Conservation (phyloP, 352 stramenopile genomes). For the Phytopythium chamaehyphon region DNA sequence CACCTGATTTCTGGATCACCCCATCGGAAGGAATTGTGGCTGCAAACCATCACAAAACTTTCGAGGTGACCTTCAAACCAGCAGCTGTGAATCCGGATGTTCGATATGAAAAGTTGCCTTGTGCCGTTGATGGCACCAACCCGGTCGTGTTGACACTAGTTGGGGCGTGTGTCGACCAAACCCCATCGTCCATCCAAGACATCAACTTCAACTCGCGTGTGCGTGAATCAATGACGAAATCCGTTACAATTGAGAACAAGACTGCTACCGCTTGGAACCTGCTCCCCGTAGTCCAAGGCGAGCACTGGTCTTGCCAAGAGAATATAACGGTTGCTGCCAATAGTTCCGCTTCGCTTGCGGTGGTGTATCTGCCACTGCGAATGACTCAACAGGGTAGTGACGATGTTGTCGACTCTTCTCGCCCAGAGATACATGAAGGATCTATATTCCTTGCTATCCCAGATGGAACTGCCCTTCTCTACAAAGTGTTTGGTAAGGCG, state of each 20-base stretch:
- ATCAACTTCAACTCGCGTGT: constrained; percentile 83
- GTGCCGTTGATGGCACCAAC: constrained; percentile 53
- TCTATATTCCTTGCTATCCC: constrained; percentile 90
- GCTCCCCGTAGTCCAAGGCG: constrained; percentile 79
- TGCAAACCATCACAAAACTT: constrained; percentile 80
- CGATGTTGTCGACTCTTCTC: constrained; percentile 18
- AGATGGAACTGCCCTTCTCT: constrained; percentile 85
- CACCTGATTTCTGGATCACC: constrained; percentile 75
- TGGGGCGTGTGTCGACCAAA: constrained; percentile 84
- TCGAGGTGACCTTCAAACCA: constrained; percentile 91
- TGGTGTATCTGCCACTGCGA: constrained; percentile 79
- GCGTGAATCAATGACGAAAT: constrained; percentile 56
- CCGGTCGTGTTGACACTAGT: constrained; percentile 73
- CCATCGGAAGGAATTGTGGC: constrained; percentile 79
- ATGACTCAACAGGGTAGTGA: constrained; percentile 66
- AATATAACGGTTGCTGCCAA: constrained; percentile 79
- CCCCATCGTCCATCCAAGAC: constrained; percentile 83
- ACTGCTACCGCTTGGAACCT: constrained; percentile 83
- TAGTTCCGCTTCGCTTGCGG: constrained; percentile 47
- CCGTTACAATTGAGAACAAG: constrained; percentile 78
- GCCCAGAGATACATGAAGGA: constrained; percentile 58
- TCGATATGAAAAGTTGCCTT: constrained; percentile 76
- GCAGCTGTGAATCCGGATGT: constrained; percentile 77
- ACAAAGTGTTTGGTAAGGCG: constrained; percentile 81
- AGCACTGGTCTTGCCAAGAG: constrained; percentile 84